Conservation (phyloP, 768 basidiomycete species). For the Agrocybe praecox region DNA sequence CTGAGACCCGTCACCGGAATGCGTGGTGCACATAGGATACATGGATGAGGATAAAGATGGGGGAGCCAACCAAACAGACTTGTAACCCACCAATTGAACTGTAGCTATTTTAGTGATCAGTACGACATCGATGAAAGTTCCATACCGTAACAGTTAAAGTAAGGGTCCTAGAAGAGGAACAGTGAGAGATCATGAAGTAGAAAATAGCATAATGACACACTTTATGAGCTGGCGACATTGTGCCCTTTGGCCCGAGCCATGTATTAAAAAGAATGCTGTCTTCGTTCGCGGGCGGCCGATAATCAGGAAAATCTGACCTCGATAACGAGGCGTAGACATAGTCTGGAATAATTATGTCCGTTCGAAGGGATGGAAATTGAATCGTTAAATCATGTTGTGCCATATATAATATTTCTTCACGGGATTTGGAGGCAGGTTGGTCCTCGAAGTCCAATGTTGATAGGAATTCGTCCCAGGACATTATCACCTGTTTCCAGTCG, state of each 20-base stretch:
- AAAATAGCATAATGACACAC: conserved; percentile 34
- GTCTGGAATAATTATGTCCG: conserved; percentile 85
- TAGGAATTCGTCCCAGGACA: conserved; percentile 81
- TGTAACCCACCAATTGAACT: conserved; percentile 90
- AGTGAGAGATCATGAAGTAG: background rate
- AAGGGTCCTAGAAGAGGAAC: conserved; percentile 78
- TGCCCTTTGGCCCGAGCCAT: conserved; percentile 83
- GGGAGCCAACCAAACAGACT: conserved; percentile 92
- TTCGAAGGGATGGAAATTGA: conserved; percentile 79
- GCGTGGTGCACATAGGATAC: conserved; percentile 46
- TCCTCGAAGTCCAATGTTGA: conserved; percentile 39
- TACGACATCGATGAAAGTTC: background rate
- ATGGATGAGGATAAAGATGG: conserved; percentile 58
- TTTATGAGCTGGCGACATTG: conserved; percentile 89
- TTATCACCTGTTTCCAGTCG: conserved; percentile 81
- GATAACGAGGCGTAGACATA: conserved; percentile 75
- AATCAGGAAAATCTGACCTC: conserved; percentile 48
- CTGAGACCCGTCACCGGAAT: background rate
- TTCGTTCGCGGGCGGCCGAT: conserved; percentile 66
- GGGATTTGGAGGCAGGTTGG: conserved; percentile 18
- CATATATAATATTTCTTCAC: conserved; percentile 62
- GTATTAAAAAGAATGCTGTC: conserved; percentile 71
- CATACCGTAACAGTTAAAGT: conserved; percentile 86
- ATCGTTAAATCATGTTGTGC: conserved; percentile 87
- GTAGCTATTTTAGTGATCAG: conserved; percentile 11